phyloP scores from a whole-genome alignment of 352 stramenopile genomes.

The Phytophthora boehmeriae region DNA sequence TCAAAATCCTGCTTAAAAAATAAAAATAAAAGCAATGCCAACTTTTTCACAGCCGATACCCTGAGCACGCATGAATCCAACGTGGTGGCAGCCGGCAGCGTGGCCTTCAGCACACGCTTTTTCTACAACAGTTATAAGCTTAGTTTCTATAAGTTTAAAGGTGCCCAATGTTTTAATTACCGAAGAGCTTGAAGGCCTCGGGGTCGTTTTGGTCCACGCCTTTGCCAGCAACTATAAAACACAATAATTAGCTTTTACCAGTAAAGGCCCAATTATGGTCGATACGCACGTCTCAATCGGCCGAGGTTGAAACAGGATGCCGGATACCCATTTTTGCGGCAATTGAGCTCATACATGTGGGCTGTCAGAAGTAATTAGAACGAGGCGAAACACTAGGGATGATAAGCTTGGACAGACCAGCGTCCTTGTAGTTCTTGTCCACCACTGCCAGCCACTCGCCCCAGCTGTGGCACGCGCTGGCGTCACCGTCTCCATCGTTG shows the following conservation, averaged over 20 bases:
- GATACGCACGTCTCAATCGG: constrained; percentile 68
- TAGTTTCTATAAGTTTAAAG: neutral
- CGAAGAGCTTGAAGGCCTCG: constrained; percentile 74
- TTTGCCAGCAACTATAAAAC: constrained; percentile 72
- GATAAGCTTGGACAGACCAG: constrained; percentile 53
- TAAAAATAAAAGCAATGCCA: neutral
- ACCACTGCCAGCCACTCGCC: constrained; percentile 88
- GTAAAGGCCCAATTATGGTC: neutral
- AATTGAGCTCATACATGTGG: constrained; percentile 85
- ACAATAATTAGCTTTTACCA: neutral
- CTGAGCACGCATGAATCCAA: constrained; percentile 84
- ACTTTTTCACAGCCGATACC: constrained; percentile 79
- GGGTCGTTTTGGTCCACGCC: constrained; percentile 71
- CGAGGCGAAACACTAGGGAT: neutral
- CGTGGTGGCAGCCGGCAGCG: constrained; percentile 81
- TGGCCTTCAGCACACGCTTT: constrained; percentile 79
- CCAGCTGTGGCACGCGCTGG: constrained; percentile 88
- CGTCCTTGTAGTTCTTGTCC: constrained; percentile 84
- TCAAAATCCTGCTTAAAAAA: too few species aligned
- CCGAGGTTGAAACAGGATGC: constrained; percentile 90
- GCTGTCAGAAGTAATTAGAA: constrained; percentile 37
- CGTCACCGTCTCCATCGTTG: constrained; percentile 80
- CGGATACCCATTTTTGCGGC: constrained; percentile 76
- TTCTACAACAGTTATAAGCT: constrained; percentile 37
- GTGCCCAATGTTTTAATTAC: constrained; percentile 30